Evolutionary conservation across 164 flowering plant species (phyloP), one percentile per base, ranked within the genome.

Genomic region (Dillenia suffruticosa): DNA sequence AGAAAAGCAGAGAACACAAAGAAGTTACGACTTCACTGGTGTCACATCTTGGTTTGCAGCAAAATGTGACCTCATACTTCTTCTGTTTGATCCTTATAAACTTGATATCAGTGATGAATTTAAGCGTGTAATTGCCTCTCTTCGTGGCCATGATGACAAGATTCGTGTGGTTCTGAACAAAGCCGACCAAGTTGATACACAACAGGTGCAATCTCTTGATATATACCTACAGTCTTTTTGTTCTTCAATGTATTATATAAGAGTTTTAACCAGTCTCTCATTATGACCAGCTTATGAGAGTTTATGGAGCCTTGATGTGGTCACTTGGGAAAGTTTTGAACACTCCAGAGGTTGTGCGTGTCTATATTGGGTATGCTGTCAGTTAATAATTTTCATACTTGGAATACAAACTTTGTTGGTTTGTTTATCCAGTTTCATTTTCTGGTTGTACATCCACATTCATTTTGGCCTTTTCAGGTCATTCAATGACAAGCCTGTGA

Each of bases 1-100:
- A 70, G 97, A 95, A 76, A 95, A 95, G 73, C 99, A 95, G 74
- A 80, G 99, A 55, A 89, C 97, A 12, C 96, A 91, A 54, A 78
- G 99, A 54, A 86, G 96, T 48, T 95, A 95, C 78, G 97, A 95
- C 75, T 95, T 95, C 65, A 92, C 97, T 12, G 97, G 97, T 50
- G 97, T 95, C 44, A 95, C 88, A 26, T 95, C 99, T 58, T 95
- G 99, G 99, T 95, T 95, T 82, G 99, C 99, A 17, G 86, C 97
- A 54, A 94, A 88, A 66, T 91, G 96, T 79, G 97, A 94, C 64
- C 83, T 89, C n/a, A 94, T 94, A 62, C 74, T 94, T 44, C 93
- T 94, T 63, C 73, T 94, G 32, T 94, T 94, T 74, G 97, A 94
- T 78, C 99, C 99, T 50, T 93, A 94, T 76, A 94, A 94, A 62